Evolutionary conservation across 805 yeast genomes (phyloP).

Genomic region (Komagataella pseudopastoris): DNA sequence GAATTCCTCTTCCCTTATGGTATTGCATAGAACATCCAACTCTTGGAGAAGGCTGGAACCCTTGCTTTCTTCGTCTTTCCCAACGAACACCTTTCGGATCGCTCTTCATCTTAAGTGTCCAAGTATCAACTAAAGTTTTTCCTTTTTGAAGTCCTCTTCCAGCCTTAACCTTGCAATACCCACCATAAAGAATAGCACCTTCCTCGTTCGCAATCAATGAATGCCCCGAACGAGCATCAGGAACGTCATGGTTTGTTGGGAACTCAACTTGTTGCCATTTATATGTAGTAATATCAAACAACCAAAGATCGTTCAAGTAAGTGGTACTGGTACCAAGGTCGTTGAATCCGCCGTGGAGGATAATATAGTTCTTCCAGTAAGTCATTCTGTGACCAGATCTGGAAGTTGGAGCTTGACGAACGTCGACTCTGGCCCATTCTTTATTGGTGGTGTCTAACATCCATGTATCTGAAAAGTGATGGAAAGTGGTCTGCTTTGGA

Average conservation of each 20-base stretch:
- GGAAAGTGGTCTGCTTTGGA: slow-evolving; percentile 90
- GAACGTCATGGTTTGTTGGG: slow-evolving; percentile 66
- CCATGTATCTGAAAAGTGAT: slow-evolving; percentile 97
- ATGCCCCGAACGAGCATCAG: slow-evolving; percentile 92
- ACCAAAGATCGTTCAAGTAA: slow-evolving; percentile 79
- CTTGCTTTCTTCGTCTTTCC: slow-evolving; percentile 84
- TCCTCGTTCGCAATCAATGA: slow-evolving; percentile 67
- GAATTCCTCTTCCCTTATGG: slow-evolving; percentile 83
- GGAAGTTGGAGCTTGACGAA: slow-evolving; percentile 63
- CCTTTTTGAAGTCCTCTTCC: slow-evolving; percentile 84
- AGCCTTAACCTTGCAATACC: slow-evolving; percentile 87
- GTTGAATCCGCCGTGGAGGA: slow-evolving; percentile 85
- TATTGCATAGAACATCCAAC: slow-evolving; percentile 88
- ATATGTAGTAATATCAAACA: slow-evolving; percentile 77
- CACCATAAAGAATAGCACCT: slow-evolving; percentile 85
- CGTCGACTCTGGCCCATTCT: slow-evolving; percentile 84
- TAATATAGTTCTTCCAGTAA: slow-evolving; percentile 80
- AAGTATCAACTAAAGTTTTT: slow-evolving; percentile 72
- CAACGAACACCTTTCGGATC: slow-evolving; percentile 69
- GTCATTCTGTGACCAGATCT: slow-evolving; percentile 90
- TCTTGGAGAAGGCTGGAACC: slow-evolving; percentile 82
- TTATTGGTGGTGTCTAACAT: slow-evolving; percentile 68
- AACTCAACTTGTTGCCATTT: slow-evolving; percentile 88
- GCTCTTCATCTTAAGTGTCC: slow-evolving; percentile 79
- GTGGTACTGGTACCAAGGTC: slow-evolving; percentile 79